phyloP scores from a whole-genome alignment of 805 yeast species.

The Pichia cephalocereana region DNA sequence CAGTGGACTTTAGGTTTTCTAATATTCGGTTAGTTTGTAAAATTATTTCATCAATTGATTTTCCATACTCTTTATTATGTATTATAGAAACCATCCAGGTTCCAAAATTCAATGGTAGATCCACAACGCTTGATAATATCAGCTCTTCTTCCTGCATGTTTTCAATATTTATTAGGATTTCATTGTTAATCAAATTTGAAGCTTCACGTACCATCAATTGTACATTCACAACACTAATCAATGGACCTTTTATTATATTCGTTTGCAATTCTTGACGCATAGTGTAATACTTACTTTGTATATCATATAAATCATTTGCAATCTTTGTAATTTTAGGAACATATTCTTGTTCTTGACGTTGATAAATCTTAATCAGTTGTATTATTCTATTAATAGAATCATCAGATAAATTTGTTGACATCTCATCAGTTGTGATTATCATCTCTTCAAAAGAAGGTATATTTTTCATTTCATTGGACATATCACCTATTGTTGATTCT shows the following conservation, averaged over 20 bases:
- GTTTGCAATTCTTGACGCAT: conserved; percentile 24
- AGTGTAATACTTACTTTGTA: conserved; percentile 30
- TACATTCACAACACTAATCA: conserved; percentile 28
- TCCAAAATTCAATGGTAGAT: conserved; percentile 66
- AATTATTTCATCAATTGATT: conserved; percentile 29
- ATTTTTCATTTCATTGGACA: conserved; percentile 14
- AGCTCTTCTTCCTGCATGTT: conserved; percentile 25
- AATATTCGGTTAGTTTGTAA: conserved; percentile 46
- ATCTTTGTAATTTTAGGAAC: conserved; percentile 27
- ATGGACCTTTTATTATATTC: conserved; percentile 25
- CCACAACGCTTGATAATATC: conserved; percentile 36
- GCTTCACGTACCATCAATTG: conserved; percentile 30
- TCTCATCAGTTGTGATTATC: conserved; percentile 21
- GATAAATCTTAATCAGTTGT: conserved; percentile 14
- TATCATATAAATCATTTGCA: conserved; percentile 28
- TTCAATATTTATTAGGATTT: conserved; percentile 24
- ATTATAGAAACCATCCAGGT: conserved; percentile 53
- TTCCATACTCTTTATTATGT: conserved; percentile 49
- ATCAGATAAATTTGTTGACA: conserved; percentile 19
- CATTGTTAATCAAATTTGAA: conserved; percentile 23
- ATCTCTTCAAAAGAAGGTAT: conserved; percentile 25
- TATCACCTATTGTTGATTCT: conserved; percentile 16
- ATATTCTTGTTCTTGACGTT: conserved; percentile 13
- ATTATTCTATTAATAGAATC: conserved; percentile 18
- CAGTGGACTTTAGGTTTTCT: conserved; percentile 48